Conservation (phyloP, 225 moss, liverwort and hornwort genomes). For the Straminergon stramineum region DNA sequence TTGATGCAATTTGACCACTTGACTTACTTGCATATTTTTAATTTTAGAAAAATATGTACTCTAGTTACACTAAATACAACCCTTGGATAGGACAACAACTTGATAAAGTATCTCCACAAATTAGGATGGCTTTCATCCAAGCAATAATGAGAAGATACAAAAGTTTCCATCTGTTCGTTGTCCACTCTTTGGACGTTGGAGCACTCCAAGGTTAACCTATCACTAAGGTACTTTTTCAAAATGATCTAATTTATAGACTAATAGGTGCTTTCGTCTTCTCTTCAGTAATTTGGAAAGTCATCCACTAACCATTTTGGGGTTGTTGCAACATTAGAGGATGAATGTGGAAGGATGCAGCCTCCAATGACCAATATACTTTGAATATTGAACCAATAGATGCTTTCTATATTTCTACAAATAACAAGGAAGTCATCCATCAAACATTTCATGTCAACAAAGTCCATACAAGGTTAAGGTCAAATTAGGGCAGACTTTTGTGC, state of each 20-base stretch:
- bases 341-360: neutral
- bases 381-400: neutral
- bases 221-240: neutral
- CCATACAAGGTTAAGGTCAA: rapidly evolving
- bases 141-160: too few relatives aligned
- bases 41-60: too few relatives aligned
- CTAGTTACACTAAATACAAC: too few relatives aligned
- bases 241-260: neutral
- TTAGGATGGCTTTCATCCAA: too few relatives aligned
- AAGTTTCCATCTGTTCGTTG: too few relatives aligned
- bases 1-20: too few relatives aligned
- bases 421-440: rapidly evolving
- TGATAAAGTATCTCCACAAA: too few relatives aligned
- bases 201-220: too few relatives aligned
- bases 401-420: rapidly evolving
- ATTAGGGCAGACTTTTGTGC: rapidly evolving
- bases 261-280: neutral
- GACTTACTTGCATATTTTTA: too few relatives aligned
- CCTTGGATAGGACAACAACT: too few relatives aligned
- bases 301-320: neutral
- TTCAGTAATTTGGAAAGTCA: neutral
- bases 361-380: too few relatives aligned
- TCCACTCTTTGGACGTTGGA: too few relatives aligned
- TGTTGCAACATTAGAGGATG: neutral
- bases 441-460: rapidly evolving